A percentile compares a stretch with the other conserved stretches of the same genome.
Evolutionary conservation across 208 protist species (phyloP).

Genomic region (Kentomonas sorsogonicus): DNA sequence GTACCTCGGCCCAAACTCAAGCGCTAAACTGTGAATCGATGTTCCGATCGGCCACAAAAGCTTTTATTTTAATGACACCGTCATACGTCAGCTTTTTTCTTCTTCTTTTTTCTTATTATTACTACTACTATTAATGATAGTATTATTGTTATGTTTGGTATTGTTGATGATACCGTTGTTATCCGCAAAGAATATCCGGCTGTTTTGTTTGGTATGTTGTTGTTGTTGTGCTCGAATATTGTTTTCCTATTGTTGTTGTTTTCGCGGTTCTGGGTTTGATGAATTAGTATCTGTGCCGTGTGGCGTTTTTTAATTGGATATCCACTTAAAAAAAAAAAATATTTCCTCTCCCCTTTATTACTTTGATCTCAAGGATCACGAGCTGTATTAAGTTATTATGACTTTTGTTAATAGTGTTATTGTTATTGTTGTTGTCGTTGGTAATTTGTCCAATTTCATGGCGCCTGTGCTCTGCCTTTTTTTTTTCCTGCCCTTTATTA

Average conservation of each 20-base stretch:
- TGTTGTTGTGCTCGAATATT: neutral
- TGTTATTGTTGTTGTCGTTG: neutral
- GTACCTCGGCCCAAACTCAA: constrained; percentile 53
- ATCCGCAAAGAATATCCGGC: neutral
- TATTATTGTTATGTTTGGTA: constrained; percentile 7
- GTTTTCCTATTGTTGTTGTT: neutral
- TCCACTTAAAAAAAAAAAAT: too few species aligned
- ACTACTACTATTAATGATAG: neutral
- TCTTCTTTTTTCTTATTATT: constrained; percentile 12
- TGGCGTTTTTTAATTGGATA: too few species aligned
- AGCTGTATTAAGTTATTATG: too few species aligned
- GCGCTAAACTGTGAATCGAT: too few species aligned
- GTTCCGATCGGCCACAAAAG: too few species aligned
- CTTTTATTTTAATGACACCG: constrained; percentile 13
- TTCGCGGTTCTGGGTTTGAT: too few species aligned
- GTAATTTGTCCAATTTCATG: neutral
- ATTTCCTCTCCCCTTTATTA: too few species aligned
- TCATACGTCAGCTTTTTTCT: constrained; percentile 21
- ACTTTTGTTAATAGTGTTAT: too few species aligned
- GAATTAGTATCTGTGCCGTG: neutral
- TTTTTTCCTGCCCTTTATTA: neutral
- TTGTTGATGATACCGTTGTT: constrained; percentile 9
- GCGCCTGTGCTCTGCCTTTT: neutral
- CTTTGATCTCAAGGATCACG: too few species aligned
- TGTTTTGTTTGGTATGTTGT: neutral